Conservation (phyloP, 305 asterid species). For the Ajuga reptans region DNA sequence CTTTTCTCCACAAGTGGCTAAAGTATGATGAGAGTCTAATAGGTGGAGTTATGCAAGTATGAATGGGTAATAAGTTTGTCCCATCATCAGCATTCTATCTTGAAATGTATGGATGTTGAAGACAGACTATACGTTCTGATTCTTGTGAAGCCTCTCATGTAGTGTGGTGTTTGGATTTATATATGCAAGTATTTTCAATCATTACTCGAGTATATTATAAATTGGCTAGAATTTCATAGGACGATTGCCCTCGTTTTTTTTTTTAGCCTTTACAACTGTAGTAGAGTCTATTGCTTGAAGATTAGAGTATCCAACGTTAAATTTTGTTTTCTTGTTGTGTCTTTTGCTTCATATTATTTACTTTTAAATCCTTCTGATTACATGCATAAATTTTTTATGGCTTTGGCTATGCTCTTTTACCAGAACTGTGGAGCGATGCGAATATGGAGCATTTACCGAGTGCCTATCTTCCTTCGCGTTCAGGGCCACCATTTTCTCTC, state of each 20-base stretch:
- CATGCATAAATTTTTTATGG: background rate
- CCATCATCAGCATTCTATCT: background rate
- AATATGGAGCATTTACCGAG: conserved; percentile 17
- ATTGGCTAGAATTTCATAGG: too few species aligned
- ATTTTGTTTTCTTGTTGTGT: background rate
- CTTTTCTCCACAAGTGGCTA: background rate
- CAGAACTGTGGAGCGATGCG: conserved; percentile 21
- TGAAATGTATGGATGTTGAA: background rate
- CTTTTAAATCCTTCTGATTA: background rate
- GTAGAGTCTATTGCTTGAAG: background rate
- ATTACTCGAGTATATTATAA: background rate
- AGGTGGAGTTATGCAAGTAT: background rate
- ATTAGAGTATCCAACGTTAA: background rate
- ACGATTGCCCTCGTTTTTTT: background rate
- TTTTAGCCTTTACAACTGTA: background rate
- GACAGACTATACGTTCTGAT: background rate
- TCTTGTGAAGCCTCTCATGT: background rate
- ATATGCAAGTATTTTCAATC: background rate
- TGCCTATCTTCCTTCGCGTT: background rate
- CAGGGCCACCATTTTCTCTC: conserved; percentile 1
- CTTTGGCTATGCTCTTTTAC: background rate
- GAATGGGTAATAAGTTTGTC: background rate
- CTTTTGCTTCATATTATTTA: background rate
- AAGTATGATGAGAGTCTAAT: background rate
- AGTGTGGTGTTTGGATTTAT: background rate